Evolutionary conservation across 2,329 filamentous ascomycete genomes (phyloP).

Genomic region (Elsinoe perseae): DNA sequence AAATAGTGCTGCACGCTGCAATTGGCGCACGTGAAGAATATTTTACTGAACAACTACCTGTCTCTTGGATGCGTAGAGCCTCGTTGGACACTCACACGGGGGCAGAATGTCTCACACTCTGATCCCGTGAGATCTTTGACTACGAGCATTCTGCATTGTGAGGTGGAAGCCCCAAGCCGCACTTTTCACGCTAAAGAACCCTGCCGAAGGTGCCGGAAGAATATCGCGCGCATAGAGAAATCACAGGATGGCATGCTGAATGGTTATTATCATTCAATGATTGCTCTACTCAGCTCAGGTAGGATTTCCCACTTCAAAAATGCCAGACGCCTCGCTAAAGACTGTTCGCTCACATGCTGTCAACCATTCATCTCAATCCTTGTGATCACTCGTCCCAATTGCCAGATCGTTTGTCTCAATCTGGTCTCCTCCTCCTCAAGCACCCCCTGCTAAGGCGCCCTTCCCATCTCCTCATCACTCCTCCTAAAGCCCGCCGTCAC

Average conservation of each 20-base stretch:
- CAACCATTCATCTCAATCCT: not conserved
- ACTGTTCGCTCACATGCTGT: not conserved
- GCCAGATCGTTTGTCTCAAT: not conserved
- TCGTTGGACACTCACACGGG: not conserved
- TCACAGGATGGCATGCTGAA: not conserved
- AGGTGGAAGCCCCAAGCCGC: not conserved
- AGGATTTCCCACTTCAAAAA: not conserved
- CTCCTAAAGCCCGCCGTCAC: not conserved
- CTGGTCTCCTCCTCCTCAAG: not conserved
- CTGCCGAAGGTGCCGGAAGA: not conserved
- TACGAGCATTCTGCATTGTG: not conserved
- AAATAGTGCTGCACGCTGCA: not conserved
- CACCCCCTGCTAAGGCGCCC: conserved; percentile 4
- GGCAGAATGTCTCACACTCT: not conserved
- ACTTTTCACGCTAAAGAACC: not conserved
- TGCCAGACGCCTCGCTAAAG: conserved; percentile 12
- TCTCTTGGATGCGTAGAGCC: not conserved
- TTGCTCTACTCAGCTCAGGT: not conserved
- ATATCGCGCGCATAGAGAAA: not conserved
- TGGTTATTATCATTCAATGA: not conserved
- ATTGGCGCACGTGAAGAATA: not conserved
- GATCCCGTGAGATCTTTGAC: not conserved
- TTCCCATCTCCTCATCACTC: not conserved
- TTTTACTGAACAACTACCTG: not conserved
- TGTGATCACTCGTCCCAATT: not conserved